Base-by-base conservation (phyloP, 805 yeast genomes). In the Kregervanrija pseudodelftensis region DNA sequence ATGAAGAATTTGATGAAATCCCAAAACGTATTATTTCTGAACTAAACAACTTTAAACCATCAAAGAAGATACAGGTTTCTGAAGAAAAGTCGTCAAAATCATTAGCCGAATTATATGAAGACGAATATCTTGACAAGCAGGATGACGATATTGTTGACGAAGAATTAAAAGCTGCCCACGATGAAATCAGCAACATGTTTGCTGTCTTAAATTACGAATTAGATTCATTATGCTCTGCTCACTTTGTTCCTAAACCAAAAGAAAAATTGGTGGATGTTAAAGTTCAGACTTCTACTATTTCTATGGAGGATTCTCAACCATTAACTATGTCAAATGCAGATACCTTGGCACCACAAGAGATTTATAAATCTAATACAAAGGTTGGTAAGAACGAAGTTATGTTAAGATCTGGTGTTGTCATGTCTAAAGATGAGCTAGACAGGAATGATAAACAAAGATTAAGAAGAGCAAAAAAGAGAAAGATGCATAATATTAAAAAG, bases 251-350 rank as follows among this genome's bases (percentile, higher is more conserved):
- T 42, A 86, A 84, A 64, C 95, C 96, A 13, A 79, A 85, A 34
- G 82, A 85, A 61, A 84, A 86, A 55, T 67, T 82, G 16, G 68
- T 91, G 49, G 89, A 85, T 46, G 81, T 93, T 58, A 87, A 84
- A 60, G 87, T 89, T 34, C 84, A 90, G 45, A 73, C 85, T 0
- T 82, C 95, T 5, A 76, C 95, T 2, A 82, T 93, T 41, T 59
- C 82, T 2, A 86, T 91, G 95, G 99, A 91, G 66, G 98, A 93
- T 59, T 93, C 96, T 1, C 97, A 89, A 67, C 99, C 99, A 41
- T 72, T 87, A 46, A 81, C 89, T 33, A 72, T 85, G 67, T 78
- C 93, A 2, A 68, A 76, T 32, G 86, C 82, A 16, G 69, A 82
- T 11, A 77, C 85, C 40, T 72, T 93, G 56, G 99, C 99, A 2